Conservation (phyloP, 2,329 filamentous ascomycete genomes). For the Cryphonectria carpinicola region DNA sequence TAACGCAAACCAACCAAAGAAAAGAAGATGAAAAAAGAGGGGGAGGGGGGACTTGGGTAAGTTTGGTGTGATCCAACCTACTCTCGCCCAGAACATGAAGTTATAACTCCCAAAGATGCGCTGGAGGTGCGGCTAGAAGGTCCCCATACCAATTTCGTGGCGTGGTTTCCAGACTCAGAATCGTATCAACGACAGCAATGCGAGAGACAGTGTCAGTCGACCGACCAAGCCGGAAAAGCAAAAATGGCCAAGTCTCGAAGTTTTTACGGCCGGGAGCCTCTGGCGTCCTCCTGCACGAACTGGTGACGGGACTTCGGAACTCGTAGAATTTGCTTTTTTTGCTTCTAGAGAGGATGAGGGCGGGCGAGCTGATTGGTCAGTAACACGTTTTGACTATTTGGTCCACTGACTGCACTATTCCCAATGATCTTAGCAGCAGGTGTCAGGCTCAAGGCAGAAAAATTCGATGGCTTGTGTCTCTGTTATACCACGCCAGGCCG, state of each 20-base stretch:
- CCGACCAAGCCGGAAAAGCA: neutral
- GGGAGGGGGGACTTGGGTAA: neutral
- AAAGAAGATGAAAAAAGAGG: neutral
- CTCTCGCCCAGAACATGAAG: neutral
- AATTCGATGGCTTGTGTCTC: neutral
- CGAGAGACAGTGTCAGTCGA: neutral
- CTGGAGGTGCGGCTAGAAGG: neutral
- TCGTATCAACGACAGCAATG: neutral
- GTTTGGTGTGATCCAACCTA: neutral
- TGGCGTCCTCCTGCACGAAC: neutral
- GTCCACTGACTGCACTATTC: neutral
- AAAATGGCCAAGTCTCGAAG: neutral
- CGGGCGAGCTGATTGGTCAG: neutral
- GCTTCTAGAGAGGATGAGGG: neutral
- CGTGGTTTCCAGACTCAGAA: neutral
- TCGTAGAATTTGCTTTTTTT: neutral
- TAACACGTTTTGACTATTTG: neutral
- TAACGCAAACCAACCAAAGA: neutral
- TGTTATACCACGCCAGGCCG: neutral
- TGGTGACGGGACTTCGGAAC: neutral
- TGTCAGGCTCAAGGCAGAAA: neutral
- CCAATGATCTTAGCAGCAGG: neutral
- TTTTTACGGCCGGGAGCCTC: neutral
- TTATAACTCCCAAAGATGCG: neutral
- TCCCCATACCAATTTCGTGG: neutral